Percentiles rank a stretch among this genome's conserved stretches.
phyloP scores from a whole-genome alignment of 441 rosid genomes.

The Populus hybrid region DNA sequence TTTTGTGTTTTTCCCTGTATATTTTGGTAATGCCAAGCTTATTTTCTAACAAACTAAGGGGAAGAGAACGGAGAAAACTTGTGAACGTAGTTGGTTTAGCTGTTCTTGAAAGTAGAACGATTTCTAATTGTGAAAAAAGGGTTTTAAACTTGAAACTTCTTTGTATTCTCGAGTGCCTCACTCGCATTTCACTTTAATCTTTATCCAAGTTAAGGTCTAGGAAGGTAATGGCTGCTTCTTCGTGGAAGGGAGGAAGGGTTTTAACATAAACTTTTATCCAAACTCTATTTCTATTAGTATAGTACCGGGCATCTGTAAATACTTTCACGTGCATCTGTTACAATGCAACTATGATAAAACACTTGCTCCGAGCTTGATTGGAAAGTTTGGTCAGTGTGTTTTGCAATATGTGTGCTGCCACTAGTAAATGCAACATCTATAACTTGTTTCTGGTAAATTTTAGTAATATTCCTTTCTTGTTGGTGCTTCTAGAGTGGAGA shows the following conservation, averaged over 20 bases:
- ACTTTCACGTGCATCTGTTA: not conserved
- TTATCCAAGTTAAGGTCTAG: not conserved
- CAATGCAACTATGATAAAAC: not conserved
- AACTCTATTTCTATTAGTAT: not conserved
- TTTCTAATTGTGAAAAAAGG: not conserved
- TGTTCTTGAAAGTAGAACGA: not conserved
- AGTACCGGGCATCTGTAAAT: not conserved
- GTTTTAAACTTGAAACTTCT: not conserved
- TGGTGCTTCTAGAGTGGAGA: conserved; percentile 54
- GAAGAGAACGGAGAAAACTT: not conserved
- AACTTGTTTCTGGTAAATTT: not conserved
- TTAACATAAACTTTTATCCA: not conserved
- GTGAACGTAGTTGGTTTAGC: not conserved
- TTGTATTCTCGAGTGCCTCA: not conserved
- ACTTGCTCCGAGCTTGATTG: not conserved
- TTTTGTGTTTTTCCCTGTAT: not conserved
- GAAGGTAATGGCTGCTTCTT: conserved; percentile 2
- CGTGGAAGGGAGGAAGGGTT: not conserved
- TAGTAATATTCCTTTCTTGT: conserved; percentile 1
- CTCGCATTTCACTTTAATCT: not conserved
- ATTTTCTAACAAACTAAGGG: not conserved
- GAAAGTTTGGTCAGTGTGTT: not conserved
- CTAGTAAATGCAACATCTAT: not conserved
- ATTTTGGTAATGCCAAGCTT: not conserved
- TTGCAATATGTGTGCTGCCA: not conserved